Conservation (phyloP, 176 grass and related monocot genomes). For the Avena sativa region DNA sequence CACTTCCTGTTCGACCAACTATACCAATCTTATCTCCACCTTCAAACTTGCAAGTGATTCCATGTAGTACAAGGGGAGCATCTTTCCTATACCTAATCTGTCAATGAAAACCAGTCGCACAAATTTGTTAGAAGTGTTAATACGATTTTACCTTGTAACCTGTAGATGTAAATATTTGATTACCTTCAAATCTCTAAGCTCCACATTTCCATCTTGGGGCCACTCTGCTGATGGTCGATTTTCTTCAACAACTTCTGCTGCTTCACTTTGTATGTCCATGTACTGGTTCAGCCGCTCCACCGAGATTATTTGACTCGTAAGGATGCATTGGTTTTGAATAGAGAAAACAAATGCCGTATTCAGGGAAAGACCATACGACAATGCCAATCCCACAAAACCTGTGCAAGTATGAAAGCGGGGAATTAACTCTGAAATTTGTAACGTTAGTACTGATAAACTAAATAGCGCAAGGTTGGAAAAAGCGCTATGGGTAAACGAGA, state of each 20-base stretch:
- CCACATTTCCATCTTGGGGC: constrained; percentile 72
- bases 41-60: constrained; percentile 80
- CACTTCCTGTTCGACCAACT: constrained; percentile 91
- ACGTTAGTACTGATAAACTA: not conserved
- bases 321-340: constrained; percentile 81
- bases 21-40: constrained; percentile 91
- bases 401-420: constrained; percentile 28
- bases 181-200: constrained; percentile 85
- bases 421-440: constrained; percentile 7
- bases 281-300: constrained; percentile 93
- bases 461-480: not conserved
- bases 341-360: constrained; percentile 74
- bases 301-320: constrained; percentile 82
- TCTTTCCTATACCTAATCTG: constrained; percentile 84
- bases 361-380: constrained; percentile 93
- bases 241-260: constrained; percentile 64
- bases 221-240: constrained; percentile 65
- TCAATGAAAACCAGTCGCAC: constrained; percentile 29
- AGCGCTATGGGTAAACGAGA: no score
- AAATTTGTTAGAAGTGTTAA: constrained; percentile 21
- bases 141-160: not conserved
- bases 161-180: constrained; percentile 21
- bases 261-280: constrained; percentile 82
- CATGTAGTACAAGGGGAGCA: constrained; percentile 73
- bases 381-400: constrained; percentile 91